phyloP scores from a whole-genome alignment of 2,329 filamentous ascomycete species.

The Penicillium hordei region DNA sequence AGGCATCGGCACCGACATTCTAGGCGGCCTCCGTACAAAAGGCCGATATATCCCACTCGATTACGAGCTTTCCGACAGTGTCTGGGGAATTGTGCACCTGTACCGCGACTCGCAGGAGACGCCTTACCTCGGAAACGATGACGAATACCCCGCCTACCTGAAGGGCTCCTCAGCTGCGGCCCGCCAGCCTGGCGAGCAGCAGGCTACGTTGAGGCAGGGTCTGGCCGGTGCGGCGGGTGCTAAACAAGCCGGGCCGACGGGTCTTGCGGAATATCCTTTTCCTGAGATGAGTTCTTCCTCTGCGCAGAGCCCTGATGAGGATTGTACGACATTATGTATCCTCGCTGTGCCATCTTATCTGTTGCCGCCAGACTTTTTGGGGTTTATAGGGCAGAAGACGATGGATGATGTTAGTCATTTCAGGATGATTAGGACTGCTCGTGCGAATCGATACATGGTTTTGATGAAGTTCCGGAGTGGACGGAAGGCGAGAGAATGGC shows the following conservation, averaged over 20 bases:
- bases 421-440: constrained; percentile 85
- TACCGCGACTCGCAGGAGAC: constrained; percentile 83
- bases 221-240: constrained; percentile 18
- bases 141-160: constrained; percentile 48
- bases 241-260: background rate
- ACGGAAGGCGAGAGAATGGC: constrained; percentile 74
- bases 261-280: constrained; percentile 19
- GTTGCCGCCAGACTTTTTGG: constrained; percentile 84
- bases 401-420: constrained; percentile 87
- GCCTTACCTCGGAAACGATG: constrained; percentile 51
- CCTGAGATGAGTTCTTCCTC: constrained; percentile 17
- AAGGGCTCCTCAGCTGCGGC: constrained; percentile 40
- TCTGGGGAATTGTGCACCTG: constrained; percentile 91
- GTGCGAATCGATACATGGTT: constrained; percentile 89
- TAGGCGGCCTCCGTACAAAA: constrained; percentile 74
- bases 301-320: constrained; percentile 43
- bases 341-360: constrained; percentile 93
- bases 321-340: constrained; percentile 87
- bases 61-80: constrained; percentile 70
- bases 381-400: constrained; percentile 86
- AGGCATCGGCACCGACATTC: constrained; percentile 51
- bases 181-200: constrained; percentile 28
- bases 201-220: constrained; percentile 12
- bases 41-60: constrained; percentile 73
- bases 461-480: constrained; percentile 87